Percentiles rank a stretch among this genome's conserved stretches.
These are phyloP conservation scores for Wallacemonas sp. DNA, from an alignment of 208 protist genomes.

Conservation along the genomic window DNA sequence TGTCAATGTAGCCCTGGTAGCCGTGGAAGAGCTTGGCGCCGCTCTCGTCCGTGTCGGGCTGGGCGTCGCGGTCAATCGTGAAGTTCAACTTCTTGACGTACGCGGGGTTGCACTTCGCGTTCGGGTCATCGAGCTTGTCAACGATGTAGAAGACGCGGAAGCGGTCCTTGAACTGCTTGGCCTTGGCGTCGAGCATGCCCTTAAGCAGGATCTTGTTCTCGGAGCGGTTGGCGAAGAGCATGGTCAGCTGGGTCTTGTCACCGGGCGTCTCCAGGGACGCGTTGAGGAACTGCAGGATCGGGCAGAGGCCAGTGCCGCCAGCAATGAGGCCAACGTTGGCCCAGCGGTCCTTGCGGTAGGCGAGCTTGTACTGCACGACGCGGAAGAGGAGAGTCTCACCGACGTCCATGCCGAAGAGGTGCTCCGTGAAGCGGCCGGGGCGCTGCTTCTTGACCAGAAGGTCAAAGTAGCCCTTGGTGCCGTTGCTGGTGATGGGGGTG, in stretches of 20 bases:
- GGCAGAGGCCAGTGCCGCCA: constrained; percentile 92
- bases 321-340: constrained; percentile 87
- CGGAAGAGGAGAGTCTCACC: constrained; percentile 84
- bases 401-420: constrained; percentile 83
- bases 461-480: constrained; percentile 89
- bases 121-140: constrained; percentile 68
- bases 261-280: constrained; percentile 77
- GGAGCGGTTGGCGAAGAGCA: constrained; percentile 91
- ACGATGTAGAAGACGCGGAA: constrained; percentile 90
- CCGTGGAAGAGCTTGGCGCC: constrained; percentile 75
- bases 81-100: constrained; percentile 35
- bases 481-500: constrained; percentile 89
- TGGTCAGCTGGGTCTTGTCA: constrained; percentile 81
- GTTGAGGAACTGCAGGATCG: constrained; percentile 91
- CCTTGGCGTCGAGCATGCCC: constrained; percentile 81
- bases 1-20: constrained; percentile 77
- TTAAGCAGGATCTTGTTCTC: constrained; percentile 94
- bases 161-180: constrained; percentile 56
- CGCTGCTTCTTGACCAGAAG: constrained; percentile 86
- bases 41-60: constrained; percentile 39
- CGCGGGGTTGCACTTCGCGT: constrained; percentile 42
- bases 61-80: constrained; percentile 34
- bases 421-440: constrained; percentile 80
- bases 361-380: constrained; percentile 78
- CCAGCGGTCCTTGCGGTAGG: constrained; percentile 82